Base-by-base conservation (phyloP, 352 stramenopile species). In the Pythium folliculosum region DNA sequence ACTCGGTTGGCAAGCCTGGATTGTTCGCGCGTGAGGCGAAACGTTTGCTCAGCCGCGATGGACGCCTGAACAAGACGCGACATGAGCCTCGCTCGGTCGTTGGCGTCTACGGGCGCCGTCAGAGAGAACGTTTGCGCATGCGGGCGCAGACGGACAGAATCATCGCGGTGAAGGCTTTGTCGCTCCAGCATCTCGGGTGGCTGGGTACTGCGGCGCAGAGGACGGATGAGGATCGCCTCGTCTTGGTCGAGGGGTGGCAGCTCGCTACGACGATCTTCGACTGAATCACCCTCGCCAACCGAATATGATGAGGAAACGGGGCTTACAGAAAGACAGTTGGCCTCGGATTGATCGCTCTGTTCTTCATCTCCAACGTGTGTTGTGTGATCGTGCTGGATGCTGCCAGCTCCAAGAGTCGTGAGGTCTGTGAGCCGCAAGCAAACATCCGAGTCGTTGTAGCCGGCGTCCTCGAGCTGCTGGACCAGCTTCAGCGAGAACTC, bases 11-110 rank as follows among this genome's bases (percentile, higher is more conserved):
- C 79, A 13, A 77, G 51, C 40, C 65, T 57, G 5, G 75, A 74
- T 47, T 88, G 77, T 43, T 81, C 75, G 63, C 43, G 64, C 8
- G 79, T 75, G 60, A 84, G 52, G 40, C 73, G 55, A 43, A 78
- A 75, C 13, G 80, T 88, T n/a, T 63, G 70, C 32, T 88, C 79
- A 7, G 57, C 45, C 8, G 57, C 30, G 30, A 63, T 5, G 12
- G 69, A 75, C 1, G 75, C 77, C 47, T 82, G 65, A 53, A 82
- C 19, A 30, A 88, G 70, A 3, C 77, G 64, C 37, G 73, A 60
- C 53, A 84, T 57, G 40, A 59, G n/a, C 44, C 37, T 47, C 5
- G 30, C n/a, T 14, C 14, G 71, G 0, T 86, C 68, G 58, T 82
- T 73, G 27, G 71, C 65, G 38, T 85, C 70, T 37, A 54, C 17